Base-by-base conservation (phyloP, 768 basidiomycete species). In the Phaffia australis region DNA sequence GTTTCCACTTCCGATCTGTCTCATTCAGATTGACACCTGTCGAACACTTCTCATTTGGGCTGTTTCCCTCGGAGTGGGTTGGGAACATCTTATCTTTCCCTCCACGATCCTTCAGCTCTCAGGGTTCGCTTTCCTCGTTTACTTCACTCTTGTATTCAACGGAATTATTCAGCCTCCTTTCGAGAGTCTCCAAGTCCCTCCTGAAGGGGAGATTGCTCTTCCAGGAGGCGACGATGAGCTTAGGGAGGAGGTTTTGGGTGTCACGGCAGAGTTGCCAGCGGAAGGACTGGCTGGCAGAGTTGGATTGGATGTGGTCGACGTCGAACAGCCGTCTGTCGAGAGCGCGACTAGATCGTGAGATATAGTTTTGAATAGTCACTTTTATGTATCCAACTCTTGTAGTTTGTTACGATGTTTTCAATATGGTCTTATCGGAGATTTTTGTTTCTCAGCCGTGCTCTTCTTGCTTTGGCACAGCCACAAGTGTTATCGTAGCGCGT, bases 1-100 rank as follows among this genome's bases (percentile, higher is more conserved):
- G 29, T 57, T 21, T 18, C 35, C n/a, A 21, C 35, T 15, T n/a
- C 2, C 51, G 61, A 30, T 55, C 35, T 25, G 14, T 42, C 16
- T 35, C 19, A 11, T 58, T 14, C 60, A 69, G 64, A 88, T 91
- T 48, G 95, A 99, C 76, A 93, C 92, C 7, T 95, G 91, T 78
- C 82, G 95, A 72, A 98, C 95, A 0, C 81, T 98, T 62, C 83
- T 83, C n/a, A 98, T 99, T 74, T 99, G 95, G 95, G 64, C 73
- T 11, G 72, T 73, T 25, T 71, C 69, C 3, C 71, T 74, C 25
- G 55, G 50, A 30, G 66, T 75, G 52, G 91, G 93, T 4, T 97
- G 93, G 93, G 93, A 97, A 77, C 81, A 79, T 67, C 79, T 97
- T 46, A 71, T 88, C 27, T 88, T 83, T 78, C 91, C 91, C 7